Evolutionary conservation across 805 yeast genomes (phyloP), one percentile per base, ranked within the genome.

Genomic region (Candida khao-thaluensis): DNA sequence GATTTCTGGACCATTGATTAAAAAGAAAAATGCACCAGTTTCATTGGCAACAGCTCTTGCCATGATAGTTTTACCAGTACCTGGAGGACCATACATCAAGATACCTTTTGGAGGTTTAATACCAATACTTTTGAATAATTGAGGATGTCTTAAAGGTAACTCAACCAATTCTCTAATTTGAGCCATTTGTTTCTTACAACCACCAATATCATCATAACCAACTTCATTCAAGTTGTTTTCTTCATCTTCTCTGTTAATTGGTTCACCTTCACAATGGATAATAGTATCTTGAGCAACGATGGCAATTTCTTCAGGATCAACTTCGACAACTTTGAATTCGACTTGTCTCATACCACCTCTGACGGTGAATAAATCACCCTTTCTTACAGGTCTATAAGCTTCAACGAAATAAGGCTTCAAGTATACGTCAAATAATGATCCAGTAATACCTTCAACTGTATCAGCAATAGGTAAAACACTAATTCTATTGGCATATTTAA

Each of bases 31-130:
- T 1, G 99, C 99, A 59, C 99, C 99, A 17, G 99, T 93, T 69
- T 93, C 99, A 57, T 93, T 93, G 34, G 99, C 99, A 38, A 93
- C 99, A n/a, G 99, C 99, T 64, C 99, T 82, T 2, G 99, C 99
- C 96, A 93, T 89, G 52, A 93, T 75, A 22, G 99, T 93, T 70
- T 93, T 93, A 85, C 99, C 99, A 11, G 99, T 93, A 79, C 99
- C 99, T 23, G 99, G 99, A 35, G 99, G 99, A 59, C 99, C 99
- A 64, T 85, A 93, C 95, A 87, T 86, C 59, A 93, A 77, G 45
- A 93, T 89, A 73, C 99, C 99, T 66, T 88, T 86, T 50, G 99
- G 99, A 30, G 99, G 99, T 66, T 93, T 93, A 62, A 93, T 93
- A 78, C 99, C 99, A 58, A 93, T 91, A 26, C 95, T 82, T 72